These are phyloP conservation scores for Pelargonium citronellum DNA, from an alignment of 441 rosid genomes.

Conservation along the genomic window DNA sequence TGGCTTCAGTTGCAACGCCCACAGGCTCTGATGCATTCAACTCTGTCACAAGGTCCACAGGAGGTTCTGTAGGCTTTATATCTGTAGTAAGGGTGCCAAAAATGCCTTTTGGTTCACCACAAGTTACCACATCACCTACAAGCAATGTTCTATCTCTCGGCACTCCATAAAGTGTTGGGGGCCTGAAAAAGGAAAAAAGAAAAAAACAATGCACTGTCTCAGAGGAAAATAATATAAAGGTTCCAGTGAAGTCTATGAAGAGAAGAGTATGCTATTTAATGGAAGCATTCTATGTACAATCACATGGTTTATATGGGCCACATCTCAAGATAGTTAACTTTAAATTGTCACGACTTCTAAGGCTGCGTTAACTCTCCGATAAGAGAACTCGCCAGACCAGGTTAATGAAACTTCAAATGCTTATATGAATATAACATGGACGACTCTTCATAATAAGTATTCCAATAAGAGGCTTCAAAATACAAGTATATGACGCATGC, in stretches of 20 bases:
- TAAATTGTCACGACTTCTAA: no score
- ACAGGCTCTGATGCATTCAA: slow-evolving; percentile 33
- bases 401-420: no score
- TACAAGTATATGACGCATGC: no score
- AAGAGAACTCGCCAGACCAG: no score
- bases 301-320: no score
- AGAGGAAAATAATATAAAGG: background rate
- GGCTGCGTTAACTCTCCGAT: no score
- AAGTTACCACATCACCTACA: slow-evolving; percentile 52
- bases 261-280: background rate
- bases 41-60: slow-evolving; percentile 7
- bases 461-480: no score
- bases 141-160: slow-evolving; percentile 60
- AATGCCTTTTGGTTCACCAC: slow-evolving; percentile 48
- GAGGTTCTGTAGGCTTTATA: slow-evolving; percentile 24
- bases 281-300: background rate
- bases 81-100: slow-evolving; percentile 47
- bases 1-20: slow-evolving; percentile 21
- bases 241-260: background rate
- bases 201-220: slow-evolving; percentile 2
- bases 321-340: no score
- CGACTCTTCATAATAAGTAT: no score
- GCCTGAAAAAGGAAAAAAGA: slow-evolving; percentile 40
- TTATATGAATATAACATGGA: no score
- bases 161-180: slow-evolving; percentile 79